Evolutionary conservation across 352 stramenopile species (phyloP).

Genomic region (Phytophthora capsici): DNA sequence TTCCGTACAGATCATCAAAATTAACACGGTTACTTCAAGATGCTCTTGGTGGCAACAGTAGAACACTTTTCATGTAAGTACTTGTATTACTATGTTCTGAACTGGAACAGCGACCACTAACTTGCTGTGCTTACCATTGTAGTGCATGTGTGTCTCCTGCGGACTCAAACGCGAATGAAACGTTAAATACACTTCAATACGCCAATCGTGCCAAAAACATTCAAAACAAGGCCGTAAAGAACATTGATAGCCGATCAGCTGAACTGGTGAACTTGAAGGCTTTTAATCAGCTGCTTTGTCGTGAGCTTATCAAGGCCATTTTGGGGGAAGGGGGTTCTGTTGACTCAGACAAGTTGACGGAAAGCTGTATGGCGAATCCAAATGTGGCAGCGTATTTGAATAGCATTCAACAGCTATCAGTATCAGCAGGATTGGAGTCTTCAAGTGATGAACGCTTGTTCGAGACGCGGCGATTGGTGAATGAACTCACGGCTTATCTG

Average conservation of each 20-base stretch:
- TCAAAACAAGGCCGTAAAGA: slow-evolving; percentile 91
- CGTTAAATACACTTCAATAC: slow-evolving; percentile 87
- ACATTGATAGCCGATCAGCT: slow-evolving; percentile 81
- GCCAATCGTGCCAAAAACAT: slow-evolving; percentile 90
- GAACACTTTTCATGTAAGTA: slow-evolving; percentile 88
- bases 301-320: slow-evolving; percentile 69
- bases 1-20: slow-evolving; percentile 87
- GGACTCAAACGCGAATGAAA: slow-evolving; percentile 72
- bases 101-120: background rate
- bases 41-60: slow-evolving; percentile 87
- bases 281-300: slow-evolving; percentile 69
- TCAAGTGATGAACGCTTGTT: slow-evolving; percentile 29
- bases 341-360: slow-evolving; percentile 40
- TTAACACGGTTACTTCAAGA: slow-evolving; percentile 85
- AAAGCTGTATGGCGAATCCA: slow-evolving; percentile 52
- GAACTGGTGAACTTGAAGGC: slow-evolving; percentile 76
- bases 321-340: slow-evolving; percentile 35
- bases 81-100: no score
- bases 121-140: slow-evolving; percentile 4
- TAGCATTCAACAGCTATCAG: slow-evolving; percentile 57
- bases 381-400: slow-evolving; percentile 63
- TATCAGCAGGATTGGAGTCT: slow-evolving; percentile 27
- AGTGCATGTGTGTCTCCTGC: slow-evolving; percentile 88
- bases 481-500: slow-evolving; percentile 28
- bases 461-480: slow-evolving; percentile 26